A percentile compares a stretch with the other conserved stretches of the same genome.
These are phyloP conservation scores for Staphylotrichum tortipilum DNA, from an alignment of 495 filamentous ascomycete genomes.

Conservation along the genomic window DNA sequence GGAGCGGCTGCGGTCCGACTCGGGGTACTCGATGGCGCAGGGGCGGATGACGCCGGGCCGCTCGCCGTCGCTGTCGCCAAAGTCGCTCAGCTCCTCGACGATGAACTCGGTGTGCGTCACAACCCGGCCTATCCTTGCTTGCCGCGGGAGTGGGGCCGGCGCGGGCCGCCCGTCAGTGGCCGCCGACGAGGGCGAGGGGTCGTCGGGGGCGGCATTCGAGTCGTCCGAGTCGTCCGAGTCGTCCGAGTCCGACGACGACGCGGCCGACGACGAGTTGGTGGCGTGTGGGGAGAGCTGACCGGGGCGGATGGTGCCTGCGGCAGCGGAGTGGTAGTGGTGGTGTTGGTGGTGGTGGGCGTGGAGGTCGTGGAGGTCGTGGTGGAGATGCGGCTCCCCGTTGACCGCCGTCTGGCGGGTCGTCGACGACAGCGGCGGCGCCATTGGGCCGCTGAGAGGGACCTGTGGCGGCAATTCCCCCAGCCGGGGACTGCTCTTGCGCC, in stretches of 20 bases:
- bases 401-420: conserved; percentile 32
- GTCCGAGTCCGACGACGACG: conserved; percentile 20
- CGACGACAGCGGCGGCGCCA: conserved; percentile 26
- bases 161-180: conserved; percentile 21
- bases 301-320: conserved; percentile 28
- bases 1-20: conserved; percentile 38
- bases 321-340: no score
- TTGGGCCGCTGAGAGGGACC: conserved; percentile 19
- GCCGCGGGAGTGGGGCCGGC: conserved; percentile 21
- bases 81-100: conserved; percentile 41
- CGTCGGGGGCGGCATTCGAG: conserved; percentile 19
- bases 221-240: conserved; percentile 23
- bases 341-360: no score
- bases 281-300: conserved; percentile 46
- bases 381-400: no score
- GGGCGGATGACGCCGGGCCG: conserved; percentile 31
- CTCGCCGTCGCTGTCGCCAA: conserved; percentile 32
- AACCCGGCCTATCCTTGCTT: conserved; percentile 22
- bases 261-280: conserved; percentile 30
- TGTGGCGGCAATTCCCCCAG: conserved; percentile 21
- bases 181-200: conserved; percentile 26
- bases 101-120: conserved; percentile 29
- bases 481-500: conserved; percentile 26
- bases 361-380: no score
- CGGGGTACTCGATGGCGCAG: conserved; percentile 36